Evolutionary conservation across 331 rosid genomes (phyloP), one percentile per base, ranked within the genome.

Genomic region (Rhamnella rubrinervis): DNA sequence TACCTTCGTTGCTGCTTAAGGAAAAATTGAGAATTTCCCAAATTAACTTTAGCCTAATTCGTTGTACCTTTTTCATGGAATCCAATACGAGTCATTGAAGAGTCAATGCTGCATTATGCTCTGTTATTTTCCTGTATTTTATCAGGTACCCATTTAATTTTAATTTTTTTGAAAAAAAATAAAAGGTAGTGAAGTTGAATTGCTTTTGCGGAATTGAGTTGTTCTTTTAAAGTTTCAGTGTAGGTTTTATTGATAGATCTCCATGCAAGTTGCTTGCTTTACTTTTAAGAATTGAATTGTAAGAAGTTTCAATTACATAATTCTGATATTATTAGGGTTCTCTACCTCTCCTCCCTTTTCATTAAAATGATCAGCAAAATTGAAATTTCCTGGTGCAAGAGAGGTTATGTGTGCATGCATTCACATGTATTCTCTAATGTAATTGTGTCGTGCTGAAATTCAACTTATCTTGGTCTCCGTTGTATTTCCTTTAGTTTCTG

Each of bases 21-120:
- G 15, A 18, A 62, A 47, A 47, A 56, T 21, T 56, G 67, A 19
- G 20, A 60, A 51, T 11, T 26, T 38, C 38, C 53, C 63, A 19
- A 11, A 6, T 57, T 21, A 57, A 65, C 25, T 26, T 26, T 44
- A 25, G 31, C 26, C 55, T 28, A 26, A 41, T 49, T 56, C 10
- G 65, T 64, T 55, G 44, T 55, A 28, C 59, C 40, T 68, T 63
- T 41, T 59, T 55, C 1, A 58, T 78, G 74, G 63, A 69, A 68
- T 73, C 79, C 39, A 19, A 60, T 44, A 10, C 44, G 55, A 18
- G 20, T 35, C 55, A 11, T 78, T 47, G 53, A 57, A 40, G 31
- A 55, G 8, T 38, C 31, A 7, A 44, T 52, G 37, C 20, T 40
- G 8, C 40, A 25, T 15, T 60, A 21, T 67, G 5, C 26, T 4